Evolutionary conservation across 345 rosid genomes (phyloP).

Genomic region (Eucalyptus sideroxylon): DNA sequence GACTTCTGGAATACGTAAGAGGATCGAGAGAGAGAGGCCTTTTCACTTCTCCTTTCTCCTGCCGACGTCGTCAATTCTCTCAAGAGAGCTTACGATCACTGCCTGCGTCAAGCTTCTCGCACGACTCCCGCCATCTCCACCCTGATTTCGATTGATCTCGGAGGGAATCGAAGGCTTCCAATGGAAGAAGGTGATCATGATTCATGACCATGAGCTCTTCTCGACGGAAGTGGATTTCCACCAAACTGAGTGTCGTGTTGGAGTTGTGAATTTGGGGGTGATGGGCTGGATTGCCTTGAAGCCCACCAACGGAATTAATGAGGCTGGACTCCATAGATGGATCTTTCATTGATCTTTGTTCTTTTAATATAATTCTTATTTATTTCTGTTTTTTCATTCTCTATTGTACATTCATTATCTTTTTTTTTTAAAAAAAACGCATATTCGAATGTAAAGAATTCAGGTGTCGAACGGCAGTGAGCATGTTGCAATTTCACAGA

Average conservation of each 20-base stretch:
- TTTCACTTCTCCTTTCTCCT: too few relatives aligned
- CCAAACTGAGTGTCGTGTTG: too few relatives aligned
- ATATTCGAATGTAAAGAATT: too few relatives aligned
- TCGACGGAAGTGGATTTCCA: too few relatives aligned
- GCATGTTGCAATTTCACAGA: too few relatives aligned
- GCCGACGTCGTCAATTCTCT: too few relatives aligned
- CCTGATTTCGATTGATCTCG: background rate
- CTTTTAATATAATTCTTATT: too few relatives aligned
- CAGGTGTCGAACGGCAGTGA: too few relatives aligned
- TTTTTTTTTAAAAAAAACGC: too few relatives aligned
- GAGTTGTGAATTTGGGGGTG: background rate
- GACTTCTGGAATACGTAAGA: too few relatives aligned
- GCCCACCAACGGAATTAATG: background rate
- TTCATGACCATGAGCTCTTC: background rate
- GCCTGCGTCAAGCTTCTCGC: background rate
- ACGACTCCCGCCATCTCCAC: background rate
- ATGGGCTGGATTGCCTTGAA: background rate
- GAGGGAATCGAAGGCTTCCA: background rate
- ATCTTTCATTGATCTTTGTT: background rate
- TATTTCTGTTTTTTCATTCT: too few relatives aligned
- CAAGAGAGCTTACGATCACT: background rate
- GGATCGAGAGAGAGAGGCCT: too few relatives aligned
- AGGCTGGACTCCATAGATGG: background rate
- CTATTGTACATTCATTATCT: background rate
- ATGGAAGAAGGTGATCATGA: background rate